These are phyloP conservation scores for Phytophthora cactorum DNA, from an alignment of 352 stramenopile genomes.

Conservation along the genomic window DNA sequence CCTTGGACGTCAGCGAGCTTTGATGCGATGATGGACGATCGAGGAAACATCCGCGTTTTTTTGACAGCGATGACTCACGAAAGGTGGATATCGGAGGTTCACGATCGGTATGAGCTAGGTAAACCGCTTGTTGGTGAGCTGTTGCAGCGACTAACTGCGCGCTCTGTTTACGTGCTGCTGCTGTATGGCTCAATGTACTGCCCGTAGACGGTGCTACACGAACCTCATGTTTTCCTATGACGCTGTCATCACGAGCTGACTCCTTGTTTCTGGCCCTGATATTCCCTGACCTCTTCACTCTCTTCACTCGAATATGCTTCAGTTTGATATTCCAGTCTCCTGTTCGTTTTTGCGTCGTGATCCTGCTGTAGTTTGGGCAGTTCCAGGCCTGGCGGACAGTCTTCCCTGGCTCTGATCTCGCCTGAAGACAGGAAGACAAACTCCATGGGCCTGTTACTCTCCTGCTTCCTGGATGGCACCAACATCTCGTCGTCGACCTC, in stretches of 20 bases:
- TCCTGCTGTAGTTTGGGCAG: slow-evolving; percentile 36
- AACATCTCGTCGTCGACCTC: not conserved
- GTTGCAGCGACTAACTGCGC: too few species aligned
- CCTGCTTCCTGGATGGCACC: not conserved
- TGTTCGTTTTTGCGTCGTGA: not conserved
- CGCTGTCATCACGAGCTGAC: too few species aligned
- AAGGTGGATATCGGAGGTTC: too few species aligned
- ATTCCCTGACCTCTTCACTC: not conserved
- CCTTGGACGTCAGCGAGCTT: not conserved
- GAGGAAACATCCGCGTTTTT: slow-evolving; percentile 13
- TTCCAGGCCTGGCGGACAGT: slow-evolving; percentile 54
- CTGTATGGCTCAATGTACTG: too few species aligned
- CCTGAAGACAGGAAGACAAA: slow-evolving; percentile 67
- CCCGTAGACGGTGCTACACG: too few species aligned
- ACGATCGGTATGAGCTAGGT: too few species aligned
- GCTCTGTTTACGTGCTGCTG: too few species aligned
- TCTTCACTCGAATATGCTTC: slow-evolving; percentile 13
- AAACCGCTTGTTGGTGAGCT: too few species aligned
- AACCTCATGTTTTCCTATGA: too few species aligned
- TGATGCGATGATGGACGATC: too few species aligned
- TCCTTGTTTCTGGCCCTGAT: not conserved
- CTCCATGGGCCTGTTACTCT: slow-evolving; percentile 49
- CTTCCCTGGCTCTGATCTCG: slow-evolving; percentile 64
- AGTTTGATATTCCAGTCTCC: slow-evolving; percentile 10
- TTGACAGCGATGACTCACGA: slow-evolving; percentile 5